phyloP scores from a whole-genome alignment of 2,329 filamentous ascomycete species.

The Teratosphaeria pseudoeucalypti region DNA sequence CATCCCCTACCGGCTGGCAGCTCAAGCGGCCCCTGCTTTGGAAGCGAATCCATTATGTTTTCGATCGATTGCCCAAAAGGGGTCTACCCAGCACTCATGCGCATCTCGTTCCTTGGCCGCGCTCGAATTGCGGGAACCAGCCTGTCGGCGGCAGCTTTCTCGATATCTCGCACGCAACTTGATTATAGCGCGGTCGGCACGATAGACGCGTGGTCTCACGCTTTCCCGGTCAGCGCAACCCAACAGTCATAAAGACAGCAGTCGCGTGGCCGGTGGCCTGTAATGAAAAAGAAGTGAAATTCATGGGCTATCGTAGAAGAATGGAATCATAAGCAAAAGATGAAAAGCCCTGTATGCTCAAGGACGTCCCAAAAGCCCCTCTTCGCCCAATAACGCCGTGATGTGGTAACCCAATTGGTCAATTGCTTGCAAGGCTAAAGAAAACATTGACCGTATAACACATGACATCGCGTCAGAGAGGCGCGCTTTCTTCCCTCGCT shows the following conservation, averaged over 20 bases:
- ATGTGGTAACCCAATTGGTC: not conserved
- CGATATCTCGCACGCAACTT: not conserved
- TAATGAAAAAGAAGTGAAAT: not conserved
- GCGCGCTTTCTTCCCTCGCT: not conserved
- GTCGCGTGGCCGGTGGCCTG: not conserved
- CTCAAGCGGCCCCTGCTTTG: not conserved
- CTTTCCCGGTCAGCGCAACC: not conserved
- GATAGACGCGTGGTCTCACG: not conserved
- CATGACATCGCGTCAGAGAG: not conserved
- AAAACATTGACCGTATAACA: not conserved
- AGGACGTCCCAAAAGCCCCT: not conserved
- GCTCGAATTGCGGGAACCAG: too few species aligned
- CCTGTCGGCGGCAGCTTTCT: too few species aligned
- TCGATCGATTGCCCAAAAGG: not conserved
- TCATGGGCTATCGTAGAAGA: not conserved
- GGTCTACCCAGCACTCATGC: not conserved
- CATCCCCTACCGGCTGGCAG: too few species aligned
- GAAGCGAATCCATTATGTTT: not conserved
- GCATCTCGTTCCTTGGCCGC: not conserved
- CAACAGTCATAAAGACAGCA: not conserved
- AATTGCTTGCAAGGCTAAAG: not conserved
- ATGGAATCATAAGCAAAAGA: not conserved
- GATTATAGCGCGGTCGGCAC: not conserved
- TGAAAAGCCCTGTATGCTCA: not conserved
- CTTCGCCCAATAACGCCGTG: not conserved